Evolutionary conservation across 2,329 filamentous ascomycete genomes (phyloP).

Genomic region (Sporothrix brasiliensis): DNA sequence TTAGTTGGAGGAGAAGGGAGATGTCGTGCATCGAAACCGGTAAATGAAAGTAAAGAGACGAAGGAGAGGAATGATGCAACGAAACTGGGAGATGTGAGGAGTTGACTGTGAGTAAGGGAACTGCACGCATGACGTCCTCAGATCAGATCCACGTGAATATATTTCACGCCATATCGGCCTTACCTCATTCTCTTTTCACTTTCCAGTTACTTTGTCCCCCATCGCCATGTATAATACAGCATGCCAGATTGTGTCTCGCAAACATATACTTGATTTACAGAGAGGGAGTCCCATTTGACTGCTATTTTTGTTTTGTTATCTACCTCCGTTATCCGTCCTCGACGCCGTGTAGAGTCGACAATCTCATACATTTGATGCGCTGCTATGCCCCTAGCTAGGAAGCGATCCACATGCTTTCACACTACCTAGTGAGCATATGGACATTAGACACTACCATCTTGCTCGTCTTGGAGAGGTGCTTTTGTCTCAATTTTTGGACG

Average conservation of each 20-base stretch:
- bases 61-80: neutral
- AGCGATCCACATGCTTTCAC: neutral
- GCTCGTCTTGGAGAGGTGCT: neutral
- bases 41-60: neutral
- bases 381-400: neutral
- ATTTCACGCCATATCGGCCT: neutral
- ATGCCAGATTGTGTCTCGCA: neutral
- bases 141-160: neutral
- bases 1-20: too few species aligned
- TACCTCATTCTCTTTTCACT: neutral
- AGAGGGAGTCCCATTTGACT: too few species aligned
- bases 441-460: slow-evolving; percentile 19
- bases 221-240: neutral
- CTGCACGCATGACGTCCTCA: neutral
- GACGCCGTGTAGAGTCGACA: neutral
- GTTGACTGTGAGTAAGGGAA: neutral
- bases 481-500: slow-evolving; percentile 26
- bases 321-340: neutral
- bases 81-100: neutral
- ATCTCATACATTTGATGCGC: neutral
- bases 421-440: neutral
- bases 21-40: neutral
- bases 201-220: neutral
- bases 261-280: neutral
- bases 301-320: neutral